Evolutionary conservation across 2,329 filamentous ascomycete genomes (phyloP), one percentile per base, ranked within the genome.

Genomic region (Paraphaeosphaeria minitans): DNA sequence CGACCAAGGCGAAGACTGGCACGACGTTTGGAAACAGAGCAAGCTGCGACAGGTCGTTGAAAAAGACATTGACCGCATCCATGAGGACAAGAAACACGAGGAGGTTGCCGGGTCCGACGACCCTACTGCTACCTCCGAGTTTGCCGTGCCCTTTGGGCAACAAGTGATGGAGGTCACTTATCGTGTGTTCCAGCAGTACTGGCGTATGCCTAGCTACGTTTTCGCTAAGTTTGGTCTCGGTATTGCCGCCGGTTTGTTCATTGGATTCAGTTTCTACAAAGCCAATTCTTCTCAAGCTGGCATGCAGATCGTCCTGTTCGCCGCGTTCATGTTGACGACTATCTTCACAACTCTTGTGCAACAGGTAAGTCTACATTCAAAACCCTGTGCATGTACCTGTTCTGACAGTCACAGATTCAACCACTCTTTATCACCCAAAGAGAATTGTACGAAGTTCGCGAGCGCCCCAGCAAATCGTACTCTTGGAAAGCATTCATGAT

Each of bases 401-500:
- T 13, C 29, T 52, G 7, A 41, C 22, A 21, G 39, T 35, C 24
- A 22, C 19, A 85, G 65, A 85, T 87, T 62, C 85, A 86, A 77
- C 85, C 85, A 1, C 77, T 84, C 43, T 87, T 87, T 68, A 79
- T 84, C 50, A 84, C 82, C 2, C 84, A 87, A 67, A 81, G 85
- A 50, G 80, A 83, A 2, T 76, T 87, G 5, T 87, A 87, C 72
- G 85, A 87, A 73, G 83, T 81, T 13, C 84, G 85, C 56, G 85
- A 88, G 66, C 79, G 84, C 3, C 84, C 88, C 0, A 86, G 84
- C 73, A 91, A 91, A 69, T 82, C 87, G 0, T 93, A 93, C 78
- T 90, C 87, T 0, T 93, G 90, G 90, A 83, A 86, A 64, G 87
- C 84, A 0, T 92, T 93, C 76, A 83, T 93, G 73, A 77, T 89